Conservation (phyloP, 768 basidiomycete genomes). For the Suillus ampliporus region DNA sequence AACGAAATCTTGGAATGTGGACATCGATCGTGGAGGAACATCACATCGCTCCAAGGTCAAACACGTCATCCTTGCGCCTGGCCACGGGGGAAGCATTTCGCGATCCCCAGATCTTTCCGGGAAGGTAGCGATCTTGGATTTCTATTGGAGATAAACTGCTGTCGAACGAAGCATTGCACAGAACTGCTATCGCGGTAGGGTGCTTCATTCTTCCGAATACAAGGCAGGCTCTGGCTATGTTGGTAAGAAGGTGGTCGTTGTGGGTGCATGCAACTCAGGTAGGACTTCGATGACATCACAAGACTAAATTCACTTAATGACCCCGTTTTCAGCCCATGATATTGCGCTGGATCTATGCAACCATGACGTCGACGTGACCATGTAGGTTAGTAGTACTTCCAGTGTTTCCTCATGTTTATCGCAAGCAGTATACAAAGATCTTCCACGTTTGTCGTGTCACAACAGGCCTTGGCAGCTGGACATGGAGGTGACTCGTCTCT, state of each 20-base stretch:
- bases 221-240: slow-evolving; percentile 48
- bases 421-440: slow-evolving; percentile 33
- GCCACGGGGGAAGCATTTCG: slow-evolving; percentile 51
- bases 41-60: slow-evolving; percentile 44
- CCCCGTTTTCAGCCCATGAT: slow-evolving; percentile 38
- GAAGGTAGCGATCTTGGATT: slow-evolving; percentile 36
- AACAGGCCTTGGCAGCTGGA: slow-evolving; percentile 10
- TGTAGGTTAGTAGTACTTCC: slow-evolving; percentile 18
- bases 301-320: not conserved
- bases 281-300: not conserved
- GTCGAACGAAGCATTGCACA: slow-evolving; percentile 17
- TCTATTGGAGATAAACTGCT: not conserved
- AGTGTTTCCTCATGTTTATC: slow-evolving; percentile 27
- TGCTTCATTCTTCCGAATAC: slow-evolving; percentile 59
- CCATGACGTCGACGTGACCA: slow-evolving; percentile 35
- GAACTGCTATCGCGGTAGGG: slow-evolving; percentile 56
- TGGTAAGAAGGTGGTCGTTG: slow-evolving; percentile 68
- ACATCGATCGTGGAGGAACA: slow-evolving; percentile 36
- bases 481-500: slow-evolving; percentile 21
- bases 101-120: slow-evolving; percentile 53
- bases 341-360: slow-evolving; percentile 42
- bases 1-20: slow-evolving; percentile 49
- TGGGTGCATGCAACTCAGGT: slow-evolving; percentile 71
- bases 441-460: slow-evolving; percentile 34
- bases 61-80: slow-evolving; percentile 63